Conservation (phyloP, 2,329 filamentous ascomycete species). For the Nannizziopsis barbatae region DNA sequence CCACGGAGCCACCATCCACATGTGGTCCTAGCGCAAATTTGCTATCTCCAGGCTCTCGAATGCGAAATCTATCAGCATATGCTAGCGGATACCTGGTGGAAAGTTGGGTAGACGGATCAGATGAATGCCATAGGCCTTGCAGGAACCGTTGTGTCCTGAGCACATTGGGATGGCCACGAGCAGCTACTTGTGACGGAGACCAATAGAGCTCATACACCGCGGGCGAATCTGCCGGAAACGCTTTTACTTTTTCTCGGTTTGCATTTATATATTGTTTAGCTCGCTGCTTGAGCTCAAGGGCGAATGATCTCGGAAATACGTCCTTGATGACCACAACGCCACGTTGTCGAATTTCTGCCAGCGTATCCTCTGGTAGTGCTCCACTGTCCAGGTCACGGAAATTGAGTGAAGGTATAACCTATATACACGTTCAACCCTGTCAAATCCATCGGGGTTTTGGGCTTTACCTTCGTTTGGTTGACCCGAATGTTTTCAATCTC, state of each 20-base stretch:
- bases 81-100: constrained; percentile 50
- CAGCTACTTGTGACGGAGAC: constrained; percentile 56
- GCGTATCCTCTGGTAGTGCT: constrained; percentile 24
- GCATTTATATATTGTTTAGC: constrained; percentile 50
- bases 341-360: constrained; percentile 44
- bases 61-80: constrained; percentile 63
- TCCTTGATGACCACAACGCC: constrained; percentile 55
- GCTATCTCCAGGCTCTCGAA: constrained; percentile 58
- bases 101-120: constrained; percentile 36
- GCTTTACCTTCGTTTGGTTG: constrained; percentile 32
- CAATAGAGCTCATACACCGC: constrained; percentile 69
- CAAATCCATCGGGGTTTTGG: neutral
- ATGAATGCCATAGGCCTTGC: constrained; percentile 53
- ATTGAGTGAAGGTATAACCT: constrained; percentile 36
- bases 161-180: constrained; percentile 55
- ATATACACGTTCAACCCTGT: neutral
- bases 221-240: constrained; percentile 55
- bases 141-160: constrained; percentile 51
- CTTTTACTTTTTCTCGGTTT: constrained; percentile 29
- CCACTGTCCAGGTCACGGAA: constrained; percentile 32
- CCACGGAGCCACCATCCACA: constrained; percentile 61
- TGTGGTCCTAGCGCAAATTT: constrained; percentile 63
- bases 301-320: constrained; percentile 53
- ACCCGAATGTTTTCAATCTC: constrained; percentile 34
- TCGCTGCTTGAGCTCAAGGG: constrained; percentile 53